Evolutionary conservation across 2,329 filamentous ascomycete genomes (phyloP), one percentile per base, ranked within the genome.

Genomic region (Microsporum audouinii): DNA sequence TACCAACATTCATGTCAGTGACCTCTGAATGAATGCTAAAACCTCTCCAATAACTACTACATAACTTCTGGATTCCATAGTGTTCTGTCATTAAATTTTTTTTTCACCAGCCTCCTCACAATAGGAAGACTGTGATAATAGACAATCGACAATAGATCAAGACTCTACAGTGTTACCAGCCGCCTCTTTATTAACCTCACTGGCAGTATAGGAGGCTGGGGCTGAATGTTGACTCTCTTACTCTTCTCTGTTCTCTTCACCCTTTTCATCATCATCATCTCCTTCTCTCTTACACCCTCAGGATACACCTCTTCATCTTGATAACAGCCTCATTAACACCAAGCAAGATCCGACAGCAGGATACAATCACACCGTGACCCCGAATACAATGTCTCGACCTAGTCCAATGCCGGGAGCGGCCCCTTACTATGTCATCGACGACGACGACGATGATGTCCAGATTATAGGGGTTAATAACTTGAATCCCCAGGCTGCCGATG

Each of bases 361-460:
- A 12, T 14, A 14, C 2, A 12, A 41, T 5, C 10, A 41, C 12
- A 14, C 39, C n/a, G 39, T 5, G 12, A 43, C 3, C 2, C 39
- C 39, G 39, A 14, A 43, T 12, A 17, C 39, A 43, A 23, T 49
- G 45, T 49, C 45, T 49, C 45, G 45, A 29, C 12, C 38, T 8
- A 39, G 17, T 45, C n/a, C 12, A 45, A 23, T 45, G 3, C 17
- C 41, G 17, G n/a, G 41, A 5, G 29, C 45, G 5, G 10, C 14
- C 12, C 49, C 31, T n/a, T 55, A 36, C 49, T 55, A 55, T 14
- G 49, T 55, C 8, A 5, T 55, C 14, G 49, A 55, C 31, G 49
- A 55, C 31, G 49, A 55, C 14, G 49, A 49, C 3, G 61, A 62
- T 10, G 60, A 59, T 2, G 7, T 62, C 38, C 57, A 62, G 41